Evolutionary conservation across 2,329 filamentous ascomycete genomes (phyloP).

Genomic region (Chrysoporthe deuterocubensis): DNA sequence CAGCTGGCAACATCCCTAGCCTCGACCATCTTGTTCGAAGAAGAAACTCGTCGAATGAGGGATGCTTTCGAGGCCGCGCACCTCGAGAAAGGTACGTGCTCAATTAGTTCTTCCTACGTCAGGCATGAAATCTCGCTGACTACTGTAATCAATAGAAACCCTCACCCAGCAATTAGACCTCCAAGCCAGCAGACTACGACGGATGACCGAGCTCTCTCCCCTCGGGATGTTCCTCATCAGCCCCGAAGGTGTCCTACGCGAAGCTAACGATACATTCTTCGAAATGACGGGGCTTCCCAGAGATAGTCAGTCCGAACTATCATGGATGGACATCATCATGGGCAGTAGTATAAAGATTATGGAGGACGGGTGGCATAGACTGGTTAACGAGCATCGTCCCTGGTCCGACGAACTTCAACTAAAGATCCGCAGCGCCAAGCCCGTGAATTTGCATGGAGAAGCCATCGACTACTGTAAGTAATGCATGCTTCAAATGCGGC

Average conservation of each 20-base stretch:
- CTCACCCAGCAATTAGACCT: slow-evolving; percentile 41
- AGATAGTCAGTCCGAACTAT: slow-evolving; percentile 44
- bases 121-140: not conserved
- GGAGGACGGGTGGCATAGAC: slow-evolving; percentile 43
- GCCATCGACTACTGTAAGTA: slow-evolving; percentile 45
- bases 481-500: not conserved
- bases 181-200: slow-evolving; percentile 41
- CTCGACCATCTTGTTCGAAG: slow-evolving; percentile 67
- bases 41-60: slow-evolving; percentile 59
- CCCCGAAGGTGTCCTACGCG: slow-evolving; percentile 45
- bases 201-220: slow-evolving; percentile 44
- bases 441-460: slow-evolving; percentile 41
- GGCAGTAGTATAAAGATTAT: slow-evolving; percentile 40
- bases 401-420: slow-evolving; percentile 49
- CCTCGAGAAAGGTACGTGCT: slow-evolving; percentile 33
- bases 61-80: slow-evolving; percentile 42
- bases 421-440: slow-evolving; percentile 38
- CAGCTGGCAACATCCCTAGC: slow-evolving; percentile 65
- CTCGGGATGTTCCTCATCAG: slow-evolving; percentile 45
- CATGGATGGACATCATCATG: slow-evolving; percentile 46
- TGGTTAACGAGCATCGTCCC: slow-evolving; percentile 40
- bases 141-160: slow-evolving; percentile 31
- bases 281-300: slow-evolving; percentile 49
- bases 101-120: not conserved
- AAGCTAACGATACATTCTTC: slow-evolving; percentile 52